Evolutionary conservation across 2,329 filamentous ascomycete species (phyloP), one percentile per base, ranked within the genome.

Genomic region (Ceratocystis ficicola): DNA sequence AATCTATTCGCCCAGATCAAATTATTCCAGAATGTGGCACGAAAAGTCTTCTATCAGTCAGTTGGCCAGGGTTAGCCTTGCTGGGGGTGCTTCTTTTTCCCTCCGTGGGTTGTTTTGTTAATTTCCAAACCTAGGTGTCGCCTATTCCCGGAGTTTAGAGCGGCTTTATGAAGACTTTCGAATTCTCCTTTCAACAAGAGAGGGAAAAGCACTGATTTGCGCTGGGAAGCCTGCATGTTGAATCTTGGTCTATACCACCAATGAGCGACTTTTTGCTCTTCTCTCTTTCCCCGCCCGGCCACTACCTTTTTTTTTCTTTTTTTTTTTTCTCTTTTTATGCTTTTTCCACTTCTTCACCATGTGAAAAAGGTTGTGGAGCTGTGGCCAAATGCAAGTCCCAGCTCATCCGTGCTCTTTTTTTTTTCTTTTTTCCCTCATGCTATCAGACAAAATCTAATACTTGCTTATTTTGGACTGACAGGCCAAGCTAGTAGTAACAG

Each of bases 21-120:
- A 59, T 50, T 59, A 30, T 59, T 59, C 52, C 52, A 59, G 52
- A 59, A 59, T 25, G 52, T 59, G 52, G 52, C 28, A 59, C 52
- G 52, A 59, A 59, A 59, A 5, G 12, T 32, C 15, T 59, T 59
- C 22, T 59, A 59, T 36, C 20, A 52, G 48, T 52, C 17, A 15
- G 32, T 36, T n/a, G 12, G 28, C 32, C 52, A 59, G 52, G 52
- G 52, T 59, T 59, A 59, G 52, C 52, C 52, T 59, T 59, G 52
- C 52, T 15, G 3, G 12, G 15, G 6, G 30, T 32, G 6, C 30
- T 32, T 32, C 30, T 32, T 32, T 32, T 32, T 32, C 30, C 30
- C 7, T 32, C 30, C 30, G 30, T 32, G 30, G 30, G 30, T 32
- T 32, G 30, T 1, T 32, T 17, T 59, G 17, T n/a, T 30, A 59